These are phyloP conservation scores for Platanus orientalis DNA, from an alignment of 164 flowering plant genomes.

Conservation along the genomic window DNA sequence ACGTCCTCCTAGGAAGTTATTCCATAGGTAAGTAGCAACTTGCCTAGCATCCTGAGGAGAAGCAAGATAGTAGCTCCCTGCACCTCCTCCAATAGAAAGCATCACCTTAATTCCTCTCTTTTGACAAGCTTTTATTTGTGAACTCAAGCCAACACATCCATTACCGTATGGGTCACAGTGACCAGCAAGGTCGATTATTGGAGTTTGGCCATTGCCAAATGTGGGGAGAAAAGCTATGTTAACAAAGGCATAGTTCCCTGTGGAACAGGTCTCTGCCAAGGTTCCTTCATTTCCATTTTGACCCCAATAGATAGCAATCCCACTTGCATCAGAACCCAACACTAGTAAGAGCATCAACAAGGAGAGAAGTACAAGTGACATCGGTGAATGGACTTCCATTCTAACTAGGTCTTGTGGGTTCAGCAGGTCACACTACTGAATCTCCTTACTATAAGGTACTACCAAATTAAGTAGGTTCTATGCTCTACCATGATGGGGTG, in stretches of 20 bases:
- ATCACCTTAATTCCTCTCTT: too few species aligned
- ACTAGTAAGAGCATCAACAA: constrained; percentile 5
- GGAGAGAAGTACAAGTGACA: constrained; percentile 1
- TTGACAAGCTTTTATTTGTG: constrained; percentile 25
- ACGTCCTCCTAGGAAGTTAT: too few species aligned
- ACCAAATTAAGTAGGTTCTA: too few species aligned
- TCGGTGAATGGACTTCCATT: constrained; percentile 5
- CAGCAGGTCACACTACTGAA: too few species aligned
- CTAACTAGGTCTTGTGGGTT: too few species aligned
- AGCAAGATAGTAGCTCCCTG: constrained; percentile 25
- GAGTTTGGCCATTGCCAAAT: too few species aligned
- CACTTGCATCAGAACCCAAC: constrained; percentile 13
- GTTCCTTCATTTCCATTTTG: constrained; percentile 41
- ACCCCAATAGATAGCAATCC: constrained; percentile 39
- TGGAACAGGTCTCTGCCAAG: constrained; percentile 29
- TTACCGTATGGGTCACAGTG: constrained; percentile 33
- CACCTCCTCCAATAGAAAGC: constrained; percentile 34
- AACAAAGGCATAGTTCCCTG: constrained; percentile 26
- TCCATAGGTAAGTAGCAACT: too few species aligned
- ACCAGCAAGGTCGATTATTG: constrained; percentile 36
- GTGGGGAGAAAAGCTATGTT: constrained; percentile 38
- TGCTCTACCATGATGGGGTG: too few species aligned
- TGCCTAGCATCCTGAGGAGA: too few species aligned
- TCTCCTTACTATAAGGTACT: too few species aligned
- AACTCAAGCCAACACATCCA: constrained; percentile 26